Base-by-base conservation (phyloP, 2,329 filamentous ascomycete species). In the Cercospora zeae-maydis region DNA sequence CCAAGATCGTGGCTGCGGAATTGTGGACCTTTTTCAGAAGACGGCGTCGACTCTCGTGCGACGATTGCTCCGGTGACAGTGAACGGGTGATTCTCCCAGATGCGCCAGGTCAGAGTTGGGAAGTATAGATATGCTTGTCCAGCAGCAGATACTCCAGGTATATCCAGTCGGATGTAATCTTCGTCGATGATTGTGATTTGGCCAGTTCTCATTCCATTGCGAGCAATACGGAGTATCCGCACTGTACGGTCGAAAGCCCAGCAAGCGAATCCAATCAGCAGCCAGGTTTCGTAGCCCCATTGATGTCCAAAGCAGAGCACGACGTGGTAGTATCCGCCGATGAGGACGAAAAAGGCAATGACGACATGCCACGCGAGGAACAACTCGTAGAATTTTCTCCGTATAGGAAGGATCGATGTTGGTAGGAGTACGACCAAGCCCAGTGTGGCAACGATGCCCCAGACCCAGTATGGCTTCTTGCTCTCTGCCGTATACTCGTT, bases 31-130 rank as follows among this genome's bases (percentile, higher is more conserved):
- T 10, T 10, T 11, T 42, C 45, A 33, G 27, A 42, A 33, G 45
- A n/a, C 24, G 30, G 19, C 1, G 45, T 11, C 19, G 19, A 21
- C 9, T 49, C 21, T 10, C 11, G 33, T 19, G 36, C 16, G n/a
- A 52, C 19, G 30, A 63, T 16, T 10, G 55, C 45, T 27, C 52
- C 59, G 37, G 76, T 63, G 27, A 82, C 68, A 0, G 80, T 83
- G 67, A 85, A 85, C 0, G 83, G 83, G 67, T 85, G 83, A 51
- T 82, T 84, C 68, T 84, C 82, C 82, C 82, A 85, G 2, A 70
- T 54, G 1, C 68, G 63, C 65, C 68, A 70, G 5, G 66, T 77
- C 1, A 83, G 67, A 0, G 77, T 79, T 0, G 83, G 82, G 66
- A 85, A 83, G 68, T 82, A 83, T 0, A 78, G 71, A 61, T 82